Conservation (phyloP, 495 filamentous ascomycete genomes). For the Hypoxylon cercidicola region DNA sequence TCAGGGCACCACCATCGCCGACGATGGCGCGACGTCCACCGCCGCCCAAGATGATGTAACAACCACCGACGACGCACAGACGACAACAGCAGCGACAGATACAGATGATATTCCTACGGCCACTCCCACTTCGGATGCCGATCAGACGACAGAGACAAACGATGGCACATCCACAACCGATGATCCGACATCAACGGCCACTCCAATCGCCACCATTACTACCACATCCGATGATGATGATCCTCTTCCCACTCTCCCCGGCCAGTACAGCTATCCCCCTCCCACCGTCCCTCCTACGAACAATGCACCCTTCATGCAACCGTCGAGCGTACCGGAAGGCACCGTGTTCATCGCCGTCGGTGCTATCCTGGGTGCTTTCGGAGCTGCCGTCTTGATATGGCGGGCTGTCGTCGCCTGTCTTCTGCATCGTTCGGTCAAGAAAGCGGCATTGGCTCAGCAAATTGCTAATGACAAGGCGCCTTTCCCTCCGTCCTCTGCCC, state of each 20-base stretch:
- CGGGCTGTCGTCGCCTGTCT: conserved; percentile 90
- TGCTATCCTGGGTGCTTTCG: conserved; percentile 84
- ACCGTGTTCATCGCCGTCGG: conserved; percentile 97
- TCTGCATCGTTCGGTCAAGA: conserved; percentile 86
- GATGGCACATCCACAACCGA: conserved; percentile 22
- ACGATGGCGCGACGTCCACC: conserved; percentile 26
- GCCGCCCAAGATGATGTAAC: conserved; percentile 16
- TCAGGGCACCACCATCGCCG: conserved; percentile 27
- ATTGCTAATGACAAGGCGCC: conserved; percentile 70
- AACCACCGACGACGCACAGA: not conserved
- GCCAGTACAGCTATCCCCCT: conserved; percentile 62
- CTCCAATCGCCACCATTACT: conserved; percentile 42
- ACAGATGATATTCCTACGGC: conserved; percentile 33
- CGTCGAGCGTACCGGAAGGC: conserved; percentile 88
- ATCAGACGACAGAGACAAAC: conserved; percentile 14
- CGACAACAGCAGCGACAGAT: conserved; percentile 19
- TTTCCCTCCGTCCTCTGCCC: conserved; percentile 60
- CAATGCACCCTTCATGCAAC: conserved; percentile 93
- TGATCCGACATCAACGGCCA: conserved; percentile 36
- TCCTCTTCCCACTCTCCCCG: conserved; percentile 60
- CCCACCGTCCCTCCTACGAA: conserved; percentile 81
- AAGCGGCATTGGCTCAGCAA: conserved; percentile 77
- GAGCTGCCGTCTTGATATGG: conserved; percentile 83
- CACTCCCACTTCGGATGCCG: conserved; percentile 29
- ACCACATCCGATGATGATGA: conserved; percentile 41